Evolutionary conservation across 163 green algal genomes (phyloP).

Genomic region (Scenedesmus sp.): DNA sequence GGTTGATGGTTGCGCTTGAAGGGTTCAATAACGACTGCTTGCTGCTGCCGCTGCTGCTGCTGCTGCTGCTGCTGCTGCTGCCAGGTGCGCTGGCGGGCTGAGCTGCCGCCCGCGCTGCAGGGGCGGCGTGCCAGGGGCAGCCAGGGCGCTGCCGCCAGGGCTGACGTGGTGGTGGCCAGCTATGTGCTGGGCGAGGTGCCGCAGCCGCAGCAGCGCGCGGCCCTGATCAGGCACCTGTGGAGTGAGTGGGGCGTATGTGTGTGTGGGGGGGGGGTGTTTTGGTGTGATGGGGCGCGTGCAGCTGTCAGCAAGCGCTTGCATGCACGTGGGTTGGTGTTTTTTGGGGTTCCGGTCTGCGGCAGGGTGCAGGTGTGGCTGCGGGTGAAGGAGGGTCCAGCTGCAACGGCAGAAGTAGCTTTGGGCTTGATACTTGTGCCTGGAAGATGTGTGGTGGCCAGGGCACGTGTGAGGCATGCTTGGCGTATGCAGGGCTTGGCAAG

Average conservation of each 20-base stretch:
- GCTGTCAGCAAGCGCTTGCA: background rate
- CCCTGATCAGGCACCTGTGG: slow-evolving; percentile 23
- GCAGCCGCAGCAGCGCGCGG: slow-evolving; percentile 44
- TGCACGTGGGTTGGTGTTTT: background rate
- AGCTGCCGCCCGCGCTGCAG: background rate
- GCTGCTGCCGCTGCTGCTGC: background rate
- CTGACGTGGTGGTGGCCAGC: slow-evolving; percentile 70
- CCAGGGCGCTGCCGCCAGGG: slow-evolving; percentile 48
- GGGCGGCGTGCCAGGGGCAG: background rate
- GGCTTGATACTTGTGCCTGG: too few species aligned
- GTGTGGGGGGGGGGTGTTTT: too few species aligned
- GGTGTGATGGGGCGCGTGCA: too few species aligned
- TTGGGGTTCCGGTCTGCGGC: too few species aligned
- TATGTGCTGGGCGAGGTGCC: slow-evolving; percentile 73
- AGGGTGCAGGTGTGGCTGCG: too few species aligned
- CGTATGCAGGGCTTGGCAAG: too few species aligned
- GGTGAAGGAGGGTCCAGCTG: too few species aligned
- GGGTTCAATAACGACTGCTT: background rate
- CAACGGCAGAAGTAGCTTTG: too few species aligned
- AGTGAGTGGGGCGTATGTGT: slow-evolving; percentile 47
- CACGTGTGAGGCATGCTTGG: too few species aligned
- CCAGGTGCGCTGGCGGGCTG: slow-evolving; percentile 39
- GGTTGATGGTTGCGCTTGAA: slow-evolving; percentile 10
- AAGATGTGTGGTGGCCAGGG: too few species aligned
- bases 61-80: background rate